Evolutionary conservation across 1,284 basidiomycete genomes (phyloP).

Genomic region (Polyporus tsugae): DNA sequence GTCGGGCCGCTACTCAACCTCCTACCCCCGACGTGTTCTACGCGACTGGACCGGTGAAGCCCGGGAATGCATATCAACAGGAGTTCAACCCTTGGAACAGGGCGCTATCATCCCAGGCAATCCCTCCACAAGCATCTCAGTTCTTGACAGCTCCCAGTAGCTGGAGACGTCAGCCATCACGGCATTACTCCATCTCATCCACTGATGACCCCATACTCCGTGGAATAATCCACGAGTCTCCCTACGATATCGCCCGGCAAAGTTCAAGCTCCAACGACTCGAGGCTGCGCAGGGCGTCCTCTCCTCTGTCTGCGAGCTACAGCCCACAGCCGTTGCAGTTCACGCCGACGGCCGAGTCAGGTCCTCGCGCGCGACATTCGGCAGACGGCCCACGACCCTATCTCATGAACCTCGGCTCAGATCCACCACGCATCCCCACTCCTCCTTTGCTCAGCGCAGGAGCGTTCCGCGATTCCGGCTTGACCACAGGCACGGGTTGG

Average conservation of each 20-base stretch:
- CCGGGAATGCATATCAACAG: conserved; percentile 24
- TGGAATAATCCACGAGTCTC: conserved; percentile 19
- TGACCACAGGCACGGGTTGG: conserved; percentile 41
- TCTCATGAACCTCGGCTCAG: conserved; percentile 17
- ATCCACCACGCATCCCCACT: conserved; percentile 37
- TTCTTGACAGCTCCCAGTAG: conserved; percentile 18
- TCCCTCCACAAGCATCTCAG: conserved; percentile 14
- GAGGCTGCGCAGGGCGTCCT: conserved; percentile 25
- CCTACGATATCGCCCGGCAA: conserved; percentile 25
- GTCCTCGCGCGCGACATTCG: conserved; percentile 14
- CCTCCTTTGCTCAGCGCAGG: conserved; percentile 45
- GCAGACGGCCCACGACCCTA: conserved; percentile 8
- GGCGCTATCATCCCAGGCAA: conserved; percentile 3
- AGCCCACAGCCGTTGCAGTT: conserved; percentile 21
- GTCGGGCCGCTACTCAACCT: conserved; percentile 39
- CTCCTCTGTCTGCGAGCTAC: conserved; percentile 19
- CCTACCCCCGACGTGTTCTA: conserved; percentile 56
- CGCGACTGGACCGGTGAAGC: conserved; percentile 27
- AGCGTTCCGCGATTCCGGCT: conserved; percentile 49
- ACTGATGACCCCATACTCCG: conserved; percentile 25
- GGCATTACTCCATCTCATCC: conserved; percentile 28
- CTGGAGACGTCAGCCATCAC: conserved; percentile 21
- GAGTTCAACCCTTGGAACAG: conserved; percentile 36
- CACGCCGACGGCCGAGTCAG: conserved; percentile 5
- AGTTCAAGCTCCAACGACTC: conserved; percentile 26